Evolutionary conservation across 345 rosid species (phyloP), one percentile per base, ranked within the genome.

Genomic region (Aethionema arabicum): DNA sequence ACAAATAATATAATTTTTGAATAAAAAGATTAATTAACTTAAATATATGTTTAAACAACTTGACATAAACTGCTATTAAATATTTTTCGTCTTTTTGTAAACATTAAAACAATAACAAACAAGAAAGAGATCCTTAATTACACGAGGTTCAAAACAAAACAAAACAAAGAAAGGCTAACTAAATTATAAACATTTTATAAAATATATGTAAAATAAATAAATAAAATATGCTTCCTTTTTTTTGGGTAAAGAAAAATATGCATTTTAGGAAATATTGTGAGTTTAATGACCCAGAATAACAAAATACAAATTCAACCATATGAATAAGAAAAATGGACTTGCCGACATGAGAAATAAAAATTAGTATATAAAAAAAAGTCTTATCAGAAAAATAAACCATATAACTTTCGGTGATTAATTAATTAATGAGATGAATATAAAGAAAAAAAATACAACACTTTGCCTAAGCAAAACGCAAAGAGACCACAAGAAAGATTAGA

Each of bases 391-490:
- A 30, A 44, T 3, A 21, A 58, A 29, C 50, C 60, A 59, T 43
- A 38, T 52, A 52, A 44, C 37, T 51, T 63, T 30, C 13, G 32
- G 7, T 49, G 29, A 42, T 65, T 51, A 40, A 8, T 40, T 6
- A 38, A 52, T 32, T 16, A 58, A 6, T 7, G 47, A 62, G 47
- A 40, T 52, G 64, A 5, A 50, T 58, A 16, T 30, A 52, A 65
- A 59, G 21, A 36, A 38, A 37, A 37, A 57, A 53, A 9, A 3
- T 4, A 49, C 27, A 21, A 43, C 62, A 45, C 70, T 52, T 72
- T 59, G 70, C 75, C 57, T 59, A 38, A 52, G 11, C 39, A 65
- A 64, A 65, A 72, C 75, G 66, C 75, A 59, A 21, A 72, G 66
- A 58, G 59, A 63, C 68, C 45, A 47, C 41, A 49, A 4, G 3